A percentile compares a stretch with the other conserved stretches of the same genome.
phyloP scores from a whole-genome alignment of 1,139 yeast species.

The Sugiyamaella xylanicola region DNA sequence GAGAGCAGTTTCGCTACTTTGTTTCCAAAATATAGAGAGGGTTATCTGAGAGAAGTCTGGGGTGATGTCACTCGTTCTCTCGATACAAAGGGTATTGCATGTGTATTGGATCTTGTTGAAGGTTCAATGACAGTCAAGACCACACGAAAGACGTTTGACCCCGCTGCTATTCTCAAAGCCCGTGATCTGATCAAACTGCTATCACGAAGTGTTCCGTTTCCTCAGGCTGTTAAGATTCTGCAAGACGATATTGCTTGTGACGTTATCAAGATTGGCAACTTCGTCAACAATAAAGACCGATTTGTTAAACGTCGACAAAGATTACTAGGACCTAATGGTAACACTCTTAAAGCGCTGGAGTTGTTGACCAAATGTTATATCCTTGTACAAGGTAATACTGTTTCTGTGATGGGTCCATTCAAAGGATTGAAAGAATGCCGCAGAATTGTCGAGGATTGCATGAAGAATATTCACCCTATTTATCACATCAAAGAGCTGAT shows the following conservation, averaged over 20 bases:
- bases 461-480: constrained; percentile 94
- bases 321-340: constrained; percentile 95
- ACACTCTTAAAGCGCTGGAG: constrained; percentile 93
- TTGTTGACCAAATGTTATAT: constrained; percentile 90
- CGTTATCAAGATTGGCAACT: constrained; percentile 89
- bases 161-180: constrained; percentile 90
- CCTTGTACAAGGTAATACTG: constrained; percentile 96
- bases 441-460: constrained; percentile 95
- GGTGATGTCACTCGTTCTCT: constrained; percentile 84
- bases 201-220: constrained; percentile 96
- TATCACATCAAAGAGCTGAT: constrained; percentile 95
- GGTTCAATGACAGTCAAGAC: constrained; percentile 98
- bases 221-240: constrained; percentile 89
- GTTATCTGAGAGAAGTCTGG: constrained; percentile 87
- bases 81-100: constrained; percentile 70
- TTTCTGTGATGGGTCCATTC: constrained; percentile 95
- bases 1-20: constrained; percentile 93
- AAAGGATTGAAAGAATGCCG: constrained; percentile 91
- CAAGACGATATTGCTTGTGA: constrained; percentile 96
- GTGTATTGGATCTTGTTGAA: constrained; percentile 87
- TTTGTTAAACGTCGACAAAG: constrained; percentile 95
- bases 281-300: constrained; percentile 87
- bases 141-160: constrained; percentile 92
- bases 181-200: constrained; percentile 90
- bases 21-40: constrained; percentile 96